These are phyloP conservation scores for Fistulina hepatica DNA, from an alignment of 1,284 basidiomycete species.

Conservation along the genomic window DNA sequence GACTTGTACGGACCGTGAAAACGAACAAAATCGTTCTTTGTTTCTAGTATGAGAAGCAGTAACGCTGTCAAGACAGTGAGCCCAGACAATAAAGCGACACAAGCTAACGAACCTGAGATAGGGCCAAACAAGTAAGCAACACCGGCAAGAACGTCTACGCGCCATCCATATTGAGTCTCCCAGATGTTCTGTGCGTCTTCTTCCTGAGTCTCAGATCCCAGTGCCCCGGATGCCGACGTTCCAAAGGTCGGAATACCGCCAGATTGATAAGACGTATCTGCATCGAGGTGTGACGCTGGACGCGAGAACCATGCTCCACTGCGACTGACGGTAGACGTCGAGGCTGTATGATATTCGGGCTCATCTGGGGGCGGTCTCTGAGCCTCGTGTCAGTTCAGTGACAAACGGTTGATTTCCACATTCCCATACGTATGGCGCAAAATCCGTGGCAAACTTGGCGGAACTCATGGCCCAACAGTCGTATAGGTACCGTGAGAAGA, in stretches of 20 bases:
- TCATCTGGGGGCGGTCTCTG: conserved; percentile 56
- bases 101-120: conserved; percentile 48
- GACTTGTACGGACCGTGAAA: conserved; percentile 51
- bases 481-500: no score
- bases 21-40: conserved; percentile 69
- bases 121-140: conserved; percentile 65
- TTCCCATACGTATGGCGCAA: conserved; percentile 44
- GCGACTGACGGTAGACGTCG: conserved; percentile 22
- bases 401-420: conserved; percentile 1
- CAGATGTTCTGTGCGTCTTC: conserved; percentile 49
- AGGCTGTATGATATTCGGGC: conserved; percentile 23
- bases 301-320: conserved; percentile 56
- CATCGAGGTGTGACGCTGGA: conserved; percentile 12
- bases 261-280: conserved; percentile 50
- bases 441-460: conserved; percentile 27
- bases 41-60: conserved; percentile 62
- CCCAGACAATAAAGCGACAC: not conserved
- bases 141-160: conserved; percentile 63
- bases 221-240: conserved; percentile 32
- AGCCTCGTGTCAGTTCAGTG: conserved; percentile 9
- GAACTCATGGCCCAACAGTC: conserved; percentile 12
- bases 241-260: conserved; percentile 54
- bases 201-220: conserved; percentile 30
- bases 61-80: conserved; percentile 37
- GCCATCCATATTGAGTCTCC: conserved; percentile 61